Evolutionary conservation across 1,139 yeast species (phyloP), one percentile per base, ranked within the genome.

Genomic region (Yamadazyma friedrichii): DNA sequence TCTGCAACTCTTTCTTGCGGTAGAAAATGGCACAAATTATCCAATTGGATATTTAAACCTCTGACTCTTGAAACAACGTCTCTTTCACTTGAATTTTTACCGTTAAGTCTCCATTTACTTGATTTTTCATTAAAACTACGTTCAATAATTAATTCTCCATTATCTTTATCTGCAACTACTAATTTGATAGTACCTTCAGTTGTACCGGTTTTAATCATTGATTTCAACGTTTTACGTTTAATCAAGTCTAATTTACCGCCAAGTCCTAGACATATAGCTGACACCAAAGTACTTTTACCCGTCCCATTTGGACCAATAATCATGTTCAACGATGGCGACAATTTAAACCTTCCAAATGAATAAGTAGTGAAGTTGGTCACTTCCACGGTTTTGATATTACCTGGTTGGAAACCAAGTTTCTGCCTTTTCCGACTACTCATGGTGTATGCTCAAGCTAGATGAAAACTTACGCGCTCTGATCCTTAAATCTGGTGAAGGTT

Each of bases 241-340:
- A 91, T 78, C 35, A 83, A 69, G 28, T 82, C 88, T 6, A 91
- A 78, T 46, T 76, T 80, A 2, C 98, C 98, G 1, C 85, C 94
- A 12, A 94, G 67, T 0, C 97, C 97, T 31, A 94, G 69, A 59
- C 96, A 93, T 1, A 93, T 80, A 0, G 98, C 98, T 44, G 97
- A 88, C 6, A 93, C 96, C 52, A 93, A 78, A 0, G 98, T 88
- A 37, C 94, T 83, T 58, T 94, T 94, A 6, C 99, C 99, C 0
- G 96, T 82, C 31, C 99, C 99, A 58, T 94, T 94, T 6, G 98
- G 98, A 0, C 98, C 98, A 42, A 93, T 86, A 44, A 94, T 86
- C 88, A 94, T 81, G 59, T 94, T 94, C 57, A 94, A 70, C 2
- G 84, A 74, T 0, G 98, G 97, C 0, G 95, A 87, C 39, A 91